These are phyloP conservation scores for Wickerhamiella pararugosa DNA, from an alignment of 1,139 yeast genomes.

Conservation along the genomic window DNA sequence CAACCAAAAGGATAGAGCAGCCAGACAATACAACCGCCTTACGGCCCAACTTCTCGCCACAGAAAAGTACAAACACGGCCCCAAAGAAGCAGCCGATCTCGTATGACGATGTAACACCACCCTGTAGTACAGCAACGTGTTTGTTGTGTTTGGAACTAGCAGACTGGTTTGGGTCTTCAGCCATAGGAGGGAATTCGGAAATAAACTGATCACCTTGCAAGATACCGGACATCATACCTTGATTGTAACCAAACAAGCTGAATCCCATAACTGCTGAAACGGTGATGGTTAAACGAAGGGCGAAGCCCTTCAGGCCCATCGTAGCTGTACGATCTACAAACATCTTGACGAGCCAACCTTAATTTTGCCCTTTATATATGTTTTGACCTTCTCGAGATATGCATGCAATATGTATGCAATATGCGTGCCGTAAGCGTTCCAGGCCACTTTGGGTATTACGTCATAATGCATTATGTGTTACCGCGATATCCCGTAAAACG, in stretches of 20 bases:
- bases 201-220: constrained; percentile 48
- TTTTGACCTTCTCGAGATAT: no score
- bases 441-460: no score
- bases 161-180: neutral
- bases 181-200: constrained; percentile 35
- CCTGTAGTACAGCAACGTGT: constrained; percentile 29
- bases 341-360: no score
- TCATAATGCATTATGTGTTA: no score
- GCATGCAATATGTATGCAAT: no score
- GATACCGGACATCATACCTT: constrained; percentile 31
- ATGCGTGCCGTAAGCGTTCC: no score
- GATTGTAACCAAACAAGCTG: constrained; percentile 26
- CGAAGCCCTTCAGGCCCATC: constrained; percentile 29
- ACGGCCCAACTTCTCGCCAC: constrained; percentile 23
- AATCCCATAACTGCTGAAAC: constrained; percentile 45
- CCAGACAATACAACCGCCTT: constrained; percentile 24
- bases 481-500: no score
- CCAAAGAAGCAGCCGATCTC: constrained; percentile 18
- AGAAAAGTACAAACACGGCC: constrained; percentile 14
- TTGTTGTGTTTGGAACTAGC: constrained; percentile 3
- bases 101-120: constrained; percentile 52
- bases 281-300: constrained; percentile 36
- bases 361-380: no score
- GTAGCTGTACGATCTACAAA: constrained; percentile 18
- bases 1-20: constrained; percentile 17